Evolutionary conservation across 768 basidiomycete species (phyloP).

Genomic region (Xerocomellus amylosporus): DNA sequence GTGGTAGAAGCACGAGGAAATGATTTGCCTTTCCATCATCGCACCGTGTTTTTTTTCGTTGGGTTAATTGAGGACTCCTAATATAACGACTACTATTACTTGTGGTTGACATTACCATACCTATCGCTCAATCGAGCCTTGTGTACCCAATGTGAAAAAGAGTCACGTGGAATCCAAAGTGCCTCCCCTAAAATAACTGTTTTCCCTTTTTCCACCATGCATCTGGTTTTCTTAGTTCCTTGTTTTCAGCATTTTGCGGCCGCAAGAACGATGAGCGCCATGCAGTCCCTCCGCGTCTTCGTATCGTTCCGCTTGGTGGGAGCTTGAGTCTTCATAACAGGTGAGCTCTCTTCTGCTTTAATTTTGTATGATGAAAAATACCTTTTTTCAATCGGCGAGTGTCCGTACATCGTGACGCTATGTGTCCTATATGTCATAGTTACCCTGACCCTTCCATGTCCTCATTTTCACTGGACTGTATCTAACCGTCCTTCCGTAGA

Average conservation of each 20-base stretch:
- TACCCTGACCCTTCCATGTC: constrained; percentile 71
- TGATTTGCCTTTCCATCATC: neutral
- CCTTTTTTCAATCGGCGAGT: constrained; percentile 44
- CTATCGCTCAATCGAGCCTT: no score
- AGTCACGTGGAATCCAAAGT: neutral
- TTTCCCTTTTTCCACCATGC: neutral
- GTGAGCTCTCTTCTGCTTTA: constrained; percentile 5
- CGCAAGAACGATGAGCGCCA: neutral
- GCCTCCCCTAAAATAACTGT: constrained; percentile 13
- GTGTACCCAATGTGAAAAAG: no score
- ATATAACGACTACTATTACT: no score
- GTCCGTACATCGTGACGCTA: constrained; percentile 45
- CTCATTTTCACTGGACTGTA: neutral
- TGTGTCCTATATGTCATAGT: constrained; percentile 81
- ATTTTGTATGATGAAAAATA: constrained; percentile 51
- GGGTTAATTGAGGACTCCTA: no score
- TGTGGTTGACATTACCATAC: no score
- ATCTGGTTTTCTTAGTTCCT: no score
- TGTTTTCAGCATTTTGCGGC: neutral
- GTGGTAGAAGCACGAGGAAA: neutral
- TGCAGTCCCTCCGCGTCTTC: no score
- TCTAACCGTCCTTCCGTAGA: constrained; percentile 14
- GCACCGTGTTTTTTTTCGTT: neutral
- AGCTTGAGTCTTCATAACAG: neutral
- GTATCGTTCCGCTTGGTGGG: neutral